These are phyloP conservation scores for Ustilago nuda DNA, from an alignment of 1,284 basidiomycete genomes.

Conservation along the genomic window DNA sequence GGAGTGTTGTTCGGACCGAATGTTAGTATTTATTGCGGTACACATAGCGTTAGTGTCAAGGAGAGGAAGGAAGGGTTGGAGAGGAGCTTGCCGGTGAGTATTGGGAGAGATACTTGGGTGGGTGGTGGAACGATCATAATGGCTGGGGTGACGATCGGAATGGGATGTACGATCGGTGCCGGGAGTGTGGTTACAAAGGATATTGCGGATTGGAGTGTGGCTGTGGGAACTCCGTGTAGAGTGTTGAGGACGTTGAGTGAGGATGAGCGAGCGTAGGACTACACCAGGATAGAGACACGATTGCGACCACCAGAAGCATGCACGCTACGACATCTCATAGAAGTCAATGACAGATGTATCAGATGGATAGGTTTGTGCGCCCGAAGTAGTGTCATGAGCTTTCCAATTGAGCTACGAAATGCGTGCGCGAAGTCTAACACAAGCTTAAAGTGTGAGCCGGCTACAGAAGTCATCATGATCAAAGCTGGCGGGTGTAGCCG, in stretches of 20 bases:
- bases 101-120: slow-evolving; percentile 57
- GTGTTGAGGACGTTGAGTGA: slow-evolving; percentile 69
- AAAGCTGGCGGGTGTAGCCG: no score
- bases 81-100: slow-evolving; percentile 54
- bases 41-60: slow-evolving; percentile 50
- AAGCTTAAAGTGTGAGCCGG: no score
- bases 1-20: slow-evolving; percentile 60
- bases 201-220: slow-evolving; percentile 70
- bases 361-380: no score
- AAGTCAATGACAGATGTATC: background rate
- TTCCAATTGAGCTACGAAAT: no score
- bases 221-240: slow-evolving; percentile 71
- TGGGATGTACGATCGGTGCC: slow-evolving; percentile 72
- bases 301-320: background rate
- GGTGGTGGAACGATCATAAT: slow-evolving; percentile 71
- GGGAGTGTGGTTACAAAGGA: slow-evolving; percentile 72
- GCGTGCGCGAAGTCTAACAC: no score
- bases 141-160: slow-evolving; percentile 72
- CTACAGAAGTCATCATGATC: no score
- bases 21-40: slow-evolving; percentile 60
- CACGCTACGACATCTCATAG: background rate
- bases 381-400: no score
- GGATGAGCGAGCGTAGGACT: slow-evolving; percentile 45
- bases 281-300: no score
- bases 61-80: slow-evolving; percentile 56